Conservation (phyloP, 805 yeast species). For the Saccharomyces cerevisiae region DNA sequence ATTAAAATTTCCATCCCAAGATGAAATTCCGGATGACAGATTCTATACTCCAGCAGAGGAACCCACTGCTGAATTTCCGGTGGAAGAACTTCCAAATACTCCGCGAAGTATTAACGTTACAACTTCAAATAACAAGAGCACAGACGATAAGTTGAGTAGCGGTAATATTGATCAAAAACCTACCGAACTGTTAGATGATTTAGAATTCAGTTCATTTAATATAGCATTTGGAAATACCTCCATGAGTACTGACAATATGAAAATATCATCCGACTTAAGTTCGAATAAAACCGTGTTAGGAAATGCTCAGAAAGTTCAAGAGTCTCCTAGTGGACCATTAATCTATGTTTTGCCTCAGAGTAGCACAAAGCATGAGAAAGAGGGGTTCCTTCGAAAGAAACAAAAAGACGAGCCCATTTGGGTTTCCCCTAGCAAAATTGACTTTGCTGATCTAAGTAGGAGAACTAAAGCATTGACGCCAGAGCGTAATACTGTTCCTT, state of each 20-base stretch:
- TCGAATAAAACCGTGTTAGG: background rate
- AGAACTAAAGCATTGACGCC: background rate
- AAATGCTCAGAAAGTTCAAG: background rate
- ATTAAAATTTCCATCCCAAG: constrained; percentile 19
- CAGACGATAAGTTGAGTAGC: background rate
- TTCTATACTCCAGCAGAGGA: constrained; percentile 9
- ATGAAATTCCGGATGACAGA: constrained; percentile 11
- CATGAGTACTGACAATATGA: background rate
- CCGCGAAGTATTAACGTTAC: background rate
- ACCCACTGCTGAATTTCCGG: constrained; percentile 4
- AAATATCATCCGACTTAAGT: background rate
- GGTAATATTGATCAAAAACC: background rate
- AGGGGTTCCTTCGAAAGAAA: background rate
- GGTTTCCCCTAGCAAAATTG: constrained; percentile 30
- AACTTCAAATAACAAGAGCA: background rate
- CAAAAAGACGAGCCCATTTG: constrained; percentile 27
- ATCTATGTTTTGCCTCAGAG: background rate
- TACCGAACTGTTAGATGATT: constrained; percentile 16
- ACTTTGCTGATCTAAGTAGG: constrained; percentile 15
- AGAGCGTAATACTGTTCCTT: background rate
- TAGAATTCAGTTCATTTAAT: constrained; percentile 28
- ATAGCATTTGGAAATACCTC: constrained; percentile 23
- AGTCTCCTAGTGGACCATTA: background rate
- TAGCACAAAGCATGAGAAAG: background rate
- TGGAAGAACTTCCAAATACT: background rate